phyloP scores from a whole-genome alignment of 2,329 filamentous ascomycete species.

The Pestalotiopsis sp. region DNA sequence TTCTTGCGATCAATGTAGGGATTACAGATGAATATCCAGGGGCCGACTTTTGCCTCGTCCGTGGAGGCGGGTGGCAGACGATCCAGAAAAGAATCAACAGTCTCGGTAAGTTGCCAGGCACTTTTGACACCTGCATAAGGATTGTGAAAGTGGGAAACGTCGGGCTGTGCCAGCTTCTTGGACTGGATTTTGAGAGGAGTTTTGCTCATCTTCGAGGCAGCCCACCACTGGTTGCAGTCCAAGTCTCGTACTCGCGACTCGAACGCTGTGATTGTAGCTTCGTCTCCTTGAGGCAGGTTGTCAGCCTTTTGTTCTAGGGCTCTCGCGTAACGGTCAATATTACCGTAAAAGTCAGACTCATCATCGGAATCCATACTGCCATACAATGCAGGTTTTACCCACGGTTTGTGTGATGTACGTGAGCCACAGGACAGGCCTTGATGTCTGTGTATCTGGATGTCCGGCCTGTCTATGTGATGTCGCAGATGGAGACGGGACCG shows the following conservation, averaged over 20 bases:
- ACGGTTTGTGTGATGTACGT: background rate
- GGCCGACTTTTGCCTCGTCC: constrained; percentile 41
- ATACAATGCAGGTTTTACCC: background rate
- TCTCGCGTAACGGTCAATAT: background rate
- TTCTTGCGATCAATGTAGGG: constrained; percentile 50
- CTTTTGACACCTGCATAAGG: constrained; percentile 55
- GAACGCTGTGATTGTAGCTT: constrained; percentile 48
- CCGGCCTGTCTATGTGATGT: too few relatives aligned
- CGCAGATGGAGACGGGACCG: too few relatives aligned
- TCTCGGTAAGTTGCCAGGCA: constrained; percentile 68
- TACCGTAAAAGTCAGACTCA: constrained; percentile 63
- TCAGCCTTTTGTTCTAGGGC: background rate
- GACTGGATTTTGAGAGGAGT: constrained; percentile 26
- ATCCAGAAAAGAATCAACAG: constrained; percentile 64
- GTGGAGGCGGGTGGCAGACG: constrained; percentile 71
- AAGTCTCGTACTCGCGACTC: constrained; percentile 54
- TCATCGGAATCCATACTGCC: constrained; percentile 41
- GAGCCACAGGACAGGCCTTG: background rate
- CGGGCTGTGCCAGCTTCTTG: constrained; percentile 17
- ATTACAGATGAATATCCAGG: constrained; percentile 77
- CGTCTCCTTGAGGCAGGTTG: constrained; percentile 51
- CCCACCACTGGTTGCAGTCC: constrained; percentile 53
- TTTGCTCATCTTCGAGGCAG: constrained; percentile 21
- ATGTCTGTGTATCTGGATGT: background rate
- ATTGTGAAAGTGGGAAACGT: constrained; percentile 51